Evolutionary conservation across 2,329 filamentous ascomycete species (phyloP), one percentile per base, ranked within the genome.

Genomic region (Calonectria hongkongensis): DNA sequence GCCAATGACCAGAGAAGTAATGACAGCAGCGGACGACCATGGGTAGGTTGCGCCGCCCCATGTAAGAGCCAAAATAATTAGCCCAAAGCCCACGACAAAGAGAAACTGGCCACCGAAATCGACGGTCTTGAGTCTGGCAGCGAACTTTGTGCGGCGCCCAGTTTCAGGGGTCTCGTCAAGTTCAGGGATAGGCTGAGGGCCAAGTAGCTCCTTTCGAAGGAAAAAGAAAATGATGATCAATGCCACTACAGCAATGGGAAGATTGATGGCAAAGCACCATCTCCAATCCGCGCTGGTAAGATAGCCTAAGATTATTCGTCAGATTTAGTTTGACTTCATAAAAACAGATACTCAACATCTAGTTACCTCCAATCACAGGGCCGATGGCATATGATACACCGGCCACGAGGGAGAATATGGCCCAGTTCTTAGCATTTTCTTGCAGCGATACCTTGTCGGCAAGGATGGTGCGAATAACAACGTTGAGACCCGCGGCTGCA

Each of bases 211-310:
- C 36, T 88, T 87, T 25, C 91, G 87, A 39, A 93, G 86, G 41
- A 93, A 76, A 67, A 92, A 81, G 76, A 89, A 89, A 63, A 90
- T 85, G 48, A 90, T 71, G n/a, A 89, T 60, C 43, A 92, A 84
- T 7, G 87, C 88, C 25, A 89, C 76, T 3, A 86, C 83, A 1
- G 85, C 87, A 50, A 92, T 86, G 18, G 90, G 90, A n/a, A 92
- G 84, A 73, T 90, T 91, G 67, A 93, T 87, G 45, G 88, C 90
- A 79, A 94, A 94, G 78, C 91, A 92, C 87, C 92, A 94, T 63
- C 92, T 85, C 92, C 92, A 94, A 74, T 86, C 88, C 4, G 86
- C 82, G 43, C 85, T 83, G 25, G 89, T 89, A 15, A 92, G 84
- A 71, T 89, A 89, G 0, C 87, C 82, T 84, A 25, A 0, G 3